Evolutionary conservation across 345 rosid species (phyloP).

Genomic region (Pistacia vera): DNA sequence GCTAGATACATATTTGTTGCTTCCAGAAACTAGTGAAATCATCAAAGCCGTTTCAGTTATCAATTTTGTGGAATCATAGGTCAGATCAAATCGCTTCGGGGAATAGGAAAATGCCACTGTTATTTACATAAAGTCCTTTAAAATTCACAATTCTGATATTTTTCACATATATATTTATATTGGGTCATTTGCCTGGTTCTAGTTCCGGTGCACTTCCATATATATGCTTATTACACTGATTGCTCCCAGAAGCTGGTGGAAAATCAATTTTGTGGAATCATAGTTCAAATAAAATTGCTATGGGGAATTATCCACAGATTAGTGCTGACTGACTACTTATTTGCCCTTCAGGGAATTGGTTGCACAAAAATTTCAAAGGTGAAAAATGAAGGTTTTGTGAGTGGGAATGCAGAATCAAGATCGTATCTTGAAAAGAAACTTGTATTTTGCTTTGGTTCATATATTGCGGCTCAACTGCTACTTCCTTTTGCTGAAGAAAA

Average conservation of each 20-base stretch:
- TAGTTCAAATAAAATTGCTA: slow-evolving; percentile 4
- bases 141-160: no score
- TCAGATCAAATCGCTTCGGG: no score
- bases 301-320: slow-evolving; percentile 3
- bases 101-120: no score
- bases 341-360: slow-evolving; percentile 69
- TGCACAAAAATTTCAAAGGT: slow-evolving; percentile 87
- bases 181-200: slow-evolving; percentile 2
- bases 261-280: background rate
- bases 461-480: slow-evolving; percentile 80
- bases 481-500: slow-evolving; percentile 90
- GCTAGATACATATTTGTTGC: no score
- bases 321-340: background rate
- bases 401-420: slow-evolving; percentile 77
- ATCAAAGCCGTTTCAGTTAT: no score
- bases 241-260: background rate
- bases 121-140: no score
- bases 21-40: no score
- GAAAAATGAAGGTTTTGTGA: slow-evolving; percentile 62
- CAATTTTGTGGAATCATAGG: no score
- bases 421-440: slow-evolving; percentile 96
- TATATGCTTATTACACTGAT: background rate
- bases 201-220: background rate
- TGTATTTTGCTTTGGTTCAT: slow-evolving; percentile 92
- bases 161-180: background rate